A percentile compares a stretch with the other conserved stretches of the same genome.
These are phyloP conservation scores for Cantharellus cinnabarinus DNA, from an alignment of 768 basidiomycete genomes.

Conservation along the genomic window DNA sequence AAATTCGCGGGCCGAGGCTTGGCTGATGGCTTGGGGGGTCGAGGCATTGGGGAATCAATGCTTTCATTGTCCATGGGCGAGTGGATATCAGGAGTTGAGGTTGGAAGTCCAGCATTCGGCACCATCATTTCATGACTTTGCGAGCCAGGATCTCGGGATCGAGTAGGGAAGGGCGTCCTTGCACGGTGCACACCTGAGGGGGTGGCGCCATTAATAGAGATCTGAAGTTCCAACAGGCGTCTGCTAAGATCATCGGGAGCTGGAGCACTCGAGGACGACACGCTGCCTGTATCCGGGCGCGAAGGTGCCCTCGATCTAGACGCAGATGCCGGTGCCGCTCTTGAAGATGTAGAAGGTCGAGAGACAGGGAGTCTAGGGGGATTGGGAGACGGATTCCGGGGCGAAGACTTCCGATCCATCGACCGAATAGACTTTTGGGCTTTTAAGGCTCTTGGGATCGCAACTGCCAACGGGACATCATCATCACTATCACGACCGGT, in stretches of 20 bases:
- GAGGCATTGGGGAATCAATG: too few relatives aligned
- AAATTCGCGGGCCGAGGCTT: too few relatives aligned
- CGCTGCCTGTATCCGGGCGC: neutral
- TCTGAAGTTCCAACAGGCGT: conserved; percentile 1
- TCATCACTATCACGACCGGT: conserved; percentile 20
- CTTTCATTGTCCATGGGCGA: too few relatives aligned
- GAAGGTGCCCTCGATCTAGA: neutral
- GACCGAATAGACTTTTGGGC: conserved; percentile 61
- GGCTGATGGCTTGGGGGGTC: too few relatives aligned
- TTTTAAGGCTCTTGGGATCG: conserved; percentile 62
- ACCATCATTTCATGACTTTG: too few relatives aligned
- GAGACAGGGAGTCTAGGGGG: neutral
- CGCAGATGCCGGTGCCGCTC: too few relatives aligned
- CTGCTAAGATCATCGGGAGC: conserved; percentile 3
- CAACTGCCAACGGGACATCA: conserved; percentile 64
- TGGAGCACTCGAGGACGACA: neutral
- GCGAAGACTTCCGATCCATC: neutral
- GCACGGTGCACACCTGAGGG: neutral
- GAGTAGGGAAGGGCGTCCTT: neutral
- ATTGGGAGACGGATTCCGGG: neutral
- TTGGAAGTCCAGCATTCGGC: too few relatives aligned
- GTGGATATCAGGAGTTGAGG: too few relatives aligned
- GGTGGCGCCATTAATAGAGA: neutral
- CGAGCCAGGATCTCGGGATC: neutral
- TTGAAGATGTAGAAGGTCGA: neutral